Evolutionary conservation across 306 rosid genomes (phyloP).

Genomic region (Alnus glutinosa): DNA sequence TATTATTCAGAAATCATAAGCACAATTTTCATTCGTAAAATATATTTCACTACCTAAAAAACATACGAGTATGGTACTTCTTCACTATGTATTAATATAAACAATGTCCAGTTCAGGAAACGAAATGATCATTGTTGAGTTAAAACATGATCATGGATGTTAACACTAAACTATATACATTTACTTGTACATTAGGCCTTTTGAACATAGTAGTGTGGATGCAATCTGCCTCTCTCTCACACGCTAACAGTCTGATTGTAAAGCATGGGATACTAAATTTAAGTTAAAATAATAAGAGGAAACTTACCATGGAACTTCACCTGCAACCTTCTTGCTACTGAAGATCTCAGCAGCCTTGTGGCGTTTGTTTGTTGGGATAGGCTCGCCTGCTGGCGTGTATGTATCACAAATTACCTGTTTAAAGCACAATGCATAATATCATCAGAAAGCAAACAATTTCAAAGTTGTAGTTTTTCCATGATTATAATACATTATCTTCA

Average conservation of each 20-base stretch:
- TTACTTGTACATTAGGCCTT: not conserved
- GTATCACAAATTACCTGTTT: slow-evolving; percentile 83
- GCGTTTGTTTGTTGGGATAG: slow-evolving; percentile 96
- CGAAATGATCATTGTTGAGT: too few relatives aligned
- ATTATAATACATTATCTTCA: slow-evolving; percentile 15
- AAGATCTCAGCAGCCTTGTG: slow-evolving; percentile 84
- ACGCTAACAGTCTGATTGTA: not conserved
- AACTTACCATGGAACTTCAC: slow-evolving; percentile 82
- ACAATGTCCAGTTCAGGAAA: not conserved
- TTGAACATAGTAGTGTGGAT: not conserved
- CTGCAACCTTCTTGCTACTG: slow-evolving; percentile 67
- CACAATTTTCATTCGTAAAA: slow-evolving; percentile 20
- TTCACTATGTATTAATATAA: not conserved
- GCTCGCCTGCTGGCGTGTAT: slow-evolving; percentile 89
- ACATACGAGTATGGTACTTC: not conserved
- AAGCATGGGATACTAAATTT: not conserved
- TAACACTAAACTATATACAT: not conserved
- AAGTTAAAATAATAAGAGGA: slow-evolving; percentile 13
- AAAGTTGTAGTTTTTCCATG: not conserved
- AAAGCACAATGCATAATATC: slow-evolving; percentile 29
- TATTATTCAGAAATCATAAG: slow-evolving; percentile 38
- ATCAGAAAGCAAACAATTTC: slow-evolving; percentile 6
- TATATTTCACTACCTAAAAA: slow-evolving; percentile 25
- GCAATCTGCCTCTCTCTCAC: not conserved
- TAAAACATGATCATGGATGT: not conserved